A percentile compares a stretch with the other conserved stretches of the same genome.
These are phyloP conservation scores for Coniophora puteana DNA, from an alignment of 1,284 basidiomycete species.

Conservation along the genomic window DNA sequence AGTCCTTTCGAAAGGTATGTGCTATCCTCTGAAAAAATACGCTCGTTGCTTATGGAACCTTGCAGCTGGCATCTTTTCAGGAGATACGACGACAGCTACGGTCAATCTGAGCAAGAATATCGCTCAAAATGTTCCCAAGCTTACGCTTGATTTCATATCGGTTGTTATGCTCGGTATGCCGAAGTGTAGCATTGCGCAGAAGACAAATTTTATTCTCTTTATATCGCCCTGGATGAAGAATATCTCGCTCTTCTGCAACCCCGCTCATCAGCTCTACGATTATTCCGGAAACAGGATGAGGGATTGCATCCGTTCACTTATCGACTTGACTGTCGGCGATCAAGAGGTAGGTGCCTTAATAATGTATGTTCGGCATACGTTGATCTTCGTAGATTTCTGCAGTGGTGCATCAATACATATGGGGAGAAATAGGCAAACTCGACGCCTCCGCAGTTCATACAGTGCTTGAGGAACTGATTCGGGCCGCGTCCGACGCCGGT, in stretches of 20 bases:
- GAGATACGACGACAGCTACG: slow-evolving; percentile 64
- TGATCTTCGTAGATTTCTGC: slow-evolving; percentile 51
- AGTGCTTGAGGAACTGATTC: slow-evolving; percentile 74
- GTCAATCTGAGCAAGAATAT: slow-evolving; percentile 68
- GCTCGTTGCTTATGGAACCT: slow-evolving; percentile 9
- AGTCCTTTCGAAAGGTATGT: slow-evolving; percentile 64
- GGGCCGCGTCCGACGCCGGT: slow-evolving; percentile 78
- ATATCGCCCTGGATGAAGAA: slow-evolving; percentile 87
- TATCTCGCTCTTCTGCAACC: slow-evolving; percentile 67
- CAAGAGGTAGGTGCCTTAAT: slow-evolving; percentile 47
- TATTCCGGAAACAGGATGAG: slow-evolving; percentile 68
- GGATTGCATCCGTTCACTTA: slow-evolving; percentile 73
- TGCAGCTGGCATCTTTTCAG: slow-evolving; percentile 71
- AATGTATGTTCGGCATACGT: slow-evolving; percentile 9
- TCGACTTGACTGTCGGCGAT: slow-evolving; percentile 72
- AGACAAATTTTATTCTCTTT: slow-evolving; percentile 74
- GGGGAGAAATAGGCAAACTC: slow-evolving; percentile 69
- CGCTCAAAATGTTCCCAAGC: slow-evolving; percentile 68
- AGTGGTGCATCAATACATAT: slow-evolving; percentile 69
- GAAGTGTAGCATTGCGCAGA: slow-evolving; percentile 47
- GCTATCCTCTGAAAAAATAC: background rate
- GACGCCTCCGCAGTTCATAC: slow-evolving; percentile 67
- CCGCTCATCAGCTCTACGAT: slow-evolving; percentile 62
- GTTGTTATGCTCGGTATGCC: slow-evolving; percentile 73
- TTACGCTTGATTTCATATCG: slow-evolving; percentile 84